Evolutionary conservation across 169 alveolate genomes (phyloP), one percentile per base, ranked within the genome.

Genomic region (Cryptosporidium parvum): DNA sequence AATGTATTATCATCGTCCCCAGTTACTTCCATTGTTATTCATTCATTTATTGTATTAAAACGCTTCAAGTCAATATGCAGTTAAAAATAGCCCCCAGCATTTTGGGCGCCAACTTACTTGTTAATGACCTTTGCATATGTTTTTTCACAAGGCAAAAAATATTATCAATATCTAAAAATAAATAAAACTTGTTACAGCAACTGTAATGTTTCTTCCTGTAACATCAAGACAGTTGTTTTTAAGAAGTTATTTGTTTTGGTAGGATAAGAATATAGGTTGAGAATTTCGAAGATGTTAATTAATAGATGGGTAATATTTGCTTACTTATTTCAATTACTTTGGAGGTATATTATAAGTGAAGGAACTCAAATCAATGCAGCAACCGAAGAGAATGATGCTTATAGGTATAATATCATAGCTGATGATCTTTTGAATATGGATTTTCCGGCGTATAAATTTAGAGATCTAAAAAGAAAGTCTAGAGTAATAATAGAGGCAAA

Each of bases 1-100:
- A 97, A 94, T 37, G 93, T 91, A 53, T 84, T 75, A 16, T 91
- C 87, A 6, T 92, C 93, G 10, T 86, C 89, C 12, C 59, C 85
- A 21, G 51, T 1, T 56, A 52, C 29, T 12, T 39, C 56, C 86
- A 58, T 59, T 26, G 3, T n/a, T 0, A 26, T 56, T n/a, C 18
- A 23, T 23, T 8, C 23, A 23, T 23, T 26, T 56, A 56, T 26
- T 14, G 10, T 42, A 53, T 5, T 53, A 53, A n/a, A n/a, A 26
- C 35, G 5, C 65, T 3, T n/a, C 16, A 16, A 53, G 62, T 26
- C 67, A 48, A 14, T 48, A 14, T 48, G 8, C 21, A 48, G 21
- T 48, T 48, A 48, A 48, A 14, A 48, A 14, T 56, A 23, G 7
- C 67, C 67, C 67, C 67, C 67, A 56, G 8, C 23, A 9, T 21